A percentile compares a stretch with the other conserved stretches of the same genome.
phyloP scores from a whole-genome alignment of 352 stramenopile genomes.

The Globisporangium canariense region DNA sequence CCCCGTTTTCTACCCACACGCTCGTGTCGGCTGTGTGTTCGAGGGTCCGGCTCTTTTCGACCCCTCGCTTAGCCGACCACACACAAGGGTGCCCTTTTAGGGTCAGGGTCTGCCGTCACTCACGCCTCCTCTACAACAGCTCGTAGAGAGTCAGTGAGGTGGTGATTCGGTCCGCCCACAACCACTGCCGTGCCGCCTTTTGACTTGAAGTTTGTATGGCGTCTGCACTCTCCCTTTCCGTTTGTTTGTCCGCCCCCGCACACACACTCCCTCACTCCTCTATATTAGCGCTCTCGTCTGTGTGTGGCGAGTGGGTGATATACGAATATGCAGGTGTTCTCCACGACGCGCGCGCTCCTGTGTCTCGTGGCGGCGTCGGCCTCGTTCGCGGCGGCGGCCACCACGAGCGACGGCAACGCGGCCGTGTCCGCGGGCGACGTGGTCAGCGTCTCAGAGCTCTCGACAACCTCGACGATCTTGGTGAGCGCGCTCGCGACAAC shows the following conservation, averaged over 20 bases:
- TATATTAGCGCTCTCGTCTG: background rate
- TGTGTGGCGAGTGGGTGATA: background rate
- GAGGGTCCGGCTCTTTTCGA: background rate
- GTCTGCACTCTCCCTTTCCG: background rate
- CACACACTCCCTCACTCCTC: constrained; percentile 1
- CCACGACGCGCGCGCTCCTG: constrained; percentile 9
- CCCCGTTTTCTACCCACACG: background rate
- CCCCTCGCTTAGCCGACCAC: no score
- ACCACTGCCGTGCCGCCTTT: background rate
- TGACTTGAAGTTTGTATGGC: constrained; percentile 1
- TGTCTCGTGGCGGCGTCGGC: constrained; percentile 1
- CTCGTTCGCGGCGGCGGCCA: background rate
- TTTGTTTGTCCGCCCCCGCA: background rate
- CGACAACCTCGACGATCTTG: background rate
- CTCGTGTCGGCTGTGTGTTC: background rate
- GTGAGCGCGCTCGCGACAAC: constrained; percentile 17
- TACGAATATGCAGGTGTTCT: constrained; percentile 13
- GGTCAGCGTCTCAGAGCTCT: constrained; percentile 11
- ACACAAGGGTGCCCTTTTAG: background rate
- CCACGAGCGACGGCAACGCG: constrained; percentile 4
- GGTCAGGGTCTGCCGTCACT: background rate
- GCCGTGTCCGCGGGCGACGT: constrained; percentile 11
- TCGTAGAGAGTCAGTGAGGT: constrained; percentile 1
- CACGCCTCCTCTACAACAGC: constrained; percentile 2
- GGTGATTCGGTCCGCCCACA: constrained; percentile 1